A percentile compares a stretch with the other conserved stretches of the same genome.
phyloP scores from a whole-genome alignment of 805 yeast species.

The Yarrowia osloensis region DNA sequence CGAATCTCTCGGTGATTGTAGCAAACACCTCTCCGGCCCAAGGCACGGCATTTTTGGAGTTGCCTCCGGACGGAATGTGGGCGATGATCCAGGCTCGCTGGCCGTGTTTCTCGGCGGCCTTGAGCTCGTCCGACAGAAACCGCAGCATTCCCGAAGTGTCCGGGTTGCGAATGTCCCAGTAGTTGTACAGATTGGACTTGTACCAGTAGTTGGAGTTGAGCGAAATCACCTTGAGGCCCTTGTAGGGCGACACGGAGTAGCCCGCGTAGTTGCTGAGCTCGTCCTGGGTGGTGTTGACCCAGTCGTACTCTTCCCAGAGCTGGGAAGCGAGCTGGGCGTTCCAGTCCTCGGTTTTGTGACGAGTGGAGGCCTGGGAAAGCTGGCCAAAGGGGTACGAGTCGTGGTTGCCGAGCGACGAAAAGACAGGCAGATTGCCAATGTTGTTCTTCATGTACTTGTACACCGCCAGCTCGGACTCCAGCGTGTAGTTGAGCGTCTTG shows the following conservation, averaged over 20 bases:
- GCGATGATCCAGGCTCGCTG: conserved; percentile 75
- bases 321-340: conserved; percentile 53
- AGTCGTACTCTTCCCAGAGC: conserved; percentile 51
- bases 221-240: conserved; percentile 61
- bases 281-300: conserved; percentile 46
- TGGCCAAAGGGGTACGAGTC: conserved; percentile 75
- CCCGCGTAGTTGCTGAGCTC: conserved; percentile 51
- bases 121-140: conserved; percentile 61
- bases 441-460: conserved; percentile 56
- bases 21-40: conserved; percentile 57
- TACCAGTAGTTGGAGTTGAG: conserved; percentile 71
- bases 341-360: conserved; percentile 48
- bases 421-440: conserved; percentile 57
- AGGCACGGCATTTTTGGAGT: conserved; percentile 64
- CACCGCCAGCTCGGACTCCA: conserved; percentile 53
- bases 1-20: conserved; percentile 64
- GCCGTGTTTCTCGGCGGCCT: conserved; percentile 57
- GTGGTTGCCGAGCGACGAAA: conserved; percentile 67
- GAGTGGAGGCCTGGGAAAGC: conserved; percentile 55
- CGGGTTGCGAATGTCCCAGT: conserved; percentile 49
- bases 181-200: conserved; percentile 60
- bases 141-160: conserved; percentile 66
- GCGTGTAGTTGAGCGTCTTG: conserved; percentile 51
- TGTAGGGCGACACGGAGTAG: conserved; percentile 55
- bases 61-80: conserved; percentile 60